phyloP scores from a whole-genome alignment of 139 green algal genomes.

The Micractinium sp. region DNA sequence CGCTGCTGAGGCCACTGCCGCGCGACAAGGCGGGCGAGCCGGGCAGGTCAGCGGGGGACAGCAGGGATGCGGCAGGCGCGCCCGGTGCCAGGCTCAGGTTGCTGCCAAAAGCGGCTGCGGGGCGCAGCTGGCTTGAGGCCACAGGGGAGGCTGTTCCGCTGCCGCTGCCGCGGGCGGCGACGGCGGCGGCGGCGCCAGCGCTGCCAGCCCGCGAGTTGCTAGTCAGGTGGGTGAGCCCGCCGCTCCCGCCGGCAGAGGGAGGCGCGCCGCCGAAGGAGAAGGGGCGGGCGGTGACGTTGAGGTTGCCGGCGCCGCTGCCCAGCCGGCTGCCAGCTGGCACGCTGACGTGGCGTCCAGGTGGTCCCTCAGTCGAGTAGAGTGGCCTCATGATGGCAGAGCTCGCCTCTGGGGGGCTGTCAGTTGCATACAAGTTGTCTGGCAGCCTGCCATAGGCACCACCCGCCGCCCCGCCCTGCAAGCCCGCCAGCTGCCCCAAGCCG shows the following conservation, averaged over 20 bases:
- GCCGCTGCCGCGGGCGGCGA: not conserved
- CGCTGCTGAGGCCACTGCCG: not conserved
- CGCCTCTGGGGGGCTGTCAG: not conserved
- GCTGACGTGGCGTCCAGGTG: no score
- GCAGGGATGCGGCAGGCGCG: not conserved
- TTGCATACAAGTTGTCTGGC: constrained; percentile 7
- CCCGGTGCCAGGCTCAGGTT: not conserved
- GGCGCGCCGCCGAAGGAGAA: not conserved
- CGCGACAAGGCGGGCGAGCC: not conserved
- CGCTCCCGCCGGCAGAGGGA: not conserved
- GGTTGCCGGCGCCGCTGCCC: not conserved
- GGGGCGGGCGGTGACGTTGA: constrained; percentile 13
- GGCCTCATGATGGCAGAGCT: no score
- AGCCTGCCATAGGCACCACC: not conserved
- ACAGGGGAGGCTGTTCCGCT: not conserved
- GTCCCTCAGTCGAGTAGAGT: no score
- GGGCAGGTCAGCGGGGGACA: not conserved
- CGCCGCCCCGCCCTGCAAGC: no score
- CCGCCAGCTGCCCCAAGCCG: no score
- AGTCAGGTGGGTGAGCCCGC: not conserved
- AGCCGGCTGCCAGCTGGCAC: no score
- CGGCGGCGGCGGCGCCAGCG: not conserved
- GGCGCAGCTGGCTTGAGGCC: not conserved
- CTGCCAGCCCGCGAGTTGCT: not conserved
- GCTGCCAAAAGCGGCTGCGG: not conserved